Conservation (phyloP, 371 early-diverging fungal species). For the Batkoa obscura region DNA sequence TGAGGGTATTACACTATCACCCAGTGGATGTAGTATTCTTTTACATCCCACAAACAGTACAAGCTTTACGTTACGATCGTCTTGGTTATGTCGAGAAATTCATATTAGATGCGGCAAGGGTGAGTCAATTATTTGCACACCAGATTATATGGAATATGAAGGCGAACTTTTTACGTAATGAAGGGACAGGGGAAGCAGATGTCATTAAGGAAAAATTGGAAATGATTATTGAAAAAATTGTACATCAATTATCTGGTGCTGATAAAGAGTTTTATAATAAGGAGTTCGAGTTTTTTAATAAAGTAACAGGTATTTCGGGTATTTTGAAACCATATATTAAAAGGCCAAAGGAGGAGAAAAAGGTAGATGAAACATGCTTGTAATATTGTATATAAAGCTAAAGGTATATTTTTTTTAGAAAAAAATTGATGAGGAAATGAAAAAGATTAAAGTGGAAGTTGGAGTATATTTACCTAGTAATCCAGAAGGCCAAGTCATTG, state of each 20-base stretch:
- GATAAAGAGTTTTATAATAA: slow-evolving; percentile 82
- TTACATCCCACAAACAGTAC: slow-evolving; percentile 97
- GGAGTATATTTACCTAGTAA: slow-evolving; percentile 98
- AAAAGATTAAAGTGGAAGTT: slow-evolving; percentile 79
- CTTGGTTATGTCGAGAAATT: slow-evolving; percentile 79
- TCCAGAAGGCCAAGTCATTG: slow-evolving; percentile 86
- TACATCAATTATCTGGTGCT: slow-evolving; percentile 50
- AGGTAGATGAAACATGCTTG: slow-evolving; percentile 19
- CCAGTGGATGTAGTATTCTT: slow-evolving; percentile 91
- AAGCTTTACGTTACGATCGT: slow-evolving; percentile 81
- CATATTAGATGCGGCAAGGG: slow-evolving; percentile 76
- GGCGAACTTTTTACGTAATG: slow-evolving; percentile 89
- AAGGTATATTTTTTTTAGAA: slow-evolving; percentile 9
- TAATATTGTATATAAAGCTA: not conserved
- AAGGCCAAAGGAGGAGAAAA: slow-evolving; percentile 86
- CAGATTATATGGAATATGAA: slow-evolving; percentile 99
- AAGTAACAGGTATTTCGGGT: slow-evolving; percentile 93
- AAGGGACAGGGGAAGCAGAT: slow-evolving; percentile 49
- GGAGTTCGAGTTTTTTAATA: slow-evolving; percentile 86
- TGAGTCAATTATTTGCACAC: slow-evolving; percentile 92
- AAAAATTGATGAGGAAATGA: slow-evolving; percentile 95
- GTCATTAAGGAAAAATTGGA: slow-evolving; percentile 76
- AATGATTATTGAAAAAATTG: slow-evolving; percentile 60
- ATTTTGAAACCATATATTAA: slow-evolving; percentile 89
- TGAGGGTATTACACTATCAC: slow-evolving; percentile 72